These are phyloP conservation scores for Sugiyamaella chiloensis DNA, from an alignment of 805 yeast genomes.

Conservation along the genomic window DNA sequence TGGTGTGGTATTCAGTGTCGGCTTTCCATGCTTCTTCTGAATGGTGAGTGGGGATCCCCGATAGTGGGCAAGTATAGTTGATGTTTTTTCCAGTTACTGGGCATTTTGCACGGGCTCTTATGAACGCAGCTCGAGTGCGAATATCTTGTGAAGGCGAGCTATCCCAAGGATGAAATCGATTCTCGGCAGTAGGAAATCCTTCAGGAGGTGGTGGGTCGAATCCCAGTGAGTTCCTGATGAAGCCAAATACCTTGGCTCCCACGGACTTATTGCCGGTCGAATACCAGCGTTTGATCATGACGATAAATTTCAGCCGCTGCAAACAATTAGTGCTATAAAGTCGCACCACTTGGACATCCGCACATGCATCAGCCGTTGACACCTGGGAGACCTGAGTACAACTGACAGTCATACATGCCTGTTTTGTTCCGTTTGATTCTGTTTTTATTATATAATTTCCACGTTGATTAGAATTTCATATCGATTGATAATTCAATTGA, in stretches of 20 bases:
- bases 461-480: too few species aligned
- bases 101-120: conserved; percentile 81
- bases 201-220: conserved; percentile 63
- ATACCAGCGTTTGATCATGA: neutral
- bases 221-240: conserved; percentile 41
- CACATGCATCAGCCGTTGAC: too few species aligned
- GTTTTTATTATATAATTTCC: too few species aligned
- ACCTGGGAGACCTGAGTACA: too few species aligned
- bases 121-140: conserved; percentile 87
- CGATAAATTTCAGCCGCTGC: neutral
- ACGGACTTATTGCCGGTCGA: conserved; percentile 6
- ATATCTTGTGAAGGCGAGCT: conserved; percentile 84
- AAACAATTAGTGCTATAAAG: too few species aligned
- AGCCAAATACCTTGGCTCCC: conserved; percentile 20
- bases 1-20: conserved; percentile 68
- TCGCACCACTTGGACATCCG: too few species aligned
- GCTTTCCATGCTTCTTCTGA: conserved; percentile 83
- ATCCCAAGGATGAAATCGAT: conserved; percentile 86
- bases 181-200: conserved; percentile 65
- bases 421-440: too few species aligned
- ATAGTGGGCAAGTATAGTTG: conserved; percentile 81
- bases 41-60: conserved; percentile 97
- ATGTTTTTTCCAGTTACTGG: conserved; percentile 84
- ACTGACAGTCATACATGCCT: too few species aligned
- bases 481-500: too few species aligned